phyloP scores from a whole-genome alignment of 768 basidiomycete genomes.

The Crucibulum laeve region DNA sequence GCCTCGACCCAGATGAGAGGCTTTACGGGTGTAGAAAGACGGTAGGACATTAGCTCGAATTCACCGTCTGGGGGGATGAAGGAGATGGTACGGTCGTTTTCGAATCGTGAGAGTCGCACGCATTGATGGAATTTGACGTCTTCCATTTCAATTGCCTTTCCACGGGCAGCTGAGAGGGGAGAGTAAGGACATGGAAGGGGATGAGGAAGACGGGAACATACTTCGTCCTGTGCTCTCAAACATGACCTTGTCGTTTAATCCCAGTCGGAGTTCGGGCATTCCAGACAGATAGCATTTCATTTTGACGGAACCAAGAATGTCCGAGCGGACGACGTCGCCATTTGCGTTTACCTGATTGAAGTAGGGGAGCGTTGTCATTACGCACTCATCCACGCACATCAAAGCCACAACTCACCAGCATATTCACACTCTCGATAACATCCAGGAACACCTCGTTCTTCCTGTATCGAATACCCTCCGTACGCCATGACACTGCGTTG shows the following conservation, averaged over 20 bases:
- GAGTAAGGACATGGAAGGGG: not conserved
- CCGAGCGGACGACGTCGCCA: slow-evolving; percentile 94
- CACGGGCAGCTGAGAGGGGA: slow-evolving; percentile 64
- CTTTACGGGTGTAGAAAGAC: slow-evolving; percentile 94
- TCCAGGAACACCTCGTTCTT: slow-evolving; percentile 99
- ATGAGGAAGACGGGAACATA: slow-evolving; percentile 33
- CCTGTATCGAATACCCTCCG: slow-evolving; percentile 93
- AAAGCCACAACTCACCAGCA: slow-evolving; percentile 58
- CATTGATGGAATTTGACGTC: slow-evolving; percentile 99
- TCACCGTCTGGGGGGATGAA: slow-evolving; percentile 99
- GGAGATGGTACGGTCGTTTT: slow-evolving; percentile 97
- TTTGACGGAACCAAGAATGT: slow-evolving; percentile 97
- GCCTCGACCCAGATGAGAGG: slow-evolving; percentile 98
- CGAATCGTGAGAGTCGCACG: slow-evolving; percentile 93
- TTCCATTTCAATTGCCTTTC: slow-evolving; percentile 99
- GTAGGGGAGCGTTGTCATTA: not conserved
- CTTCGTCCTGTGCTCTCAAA: slow-evolving; percentile 96
- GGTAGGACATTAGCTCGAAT: slow-evolving; percentile 97
- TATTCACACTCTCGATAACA: slow-evolving; percentile 95
- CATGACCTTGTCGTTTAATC: slow-evolving; percentile 99
- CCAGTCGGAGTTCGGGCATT: slow-evolving; percentile 97
- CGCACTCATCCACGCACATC: slow-evolving; percentile 1
- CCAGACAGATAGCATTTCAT: slow-evolving; percentile 99
- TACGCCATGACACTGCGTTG: slow-evolving; percentile 97
- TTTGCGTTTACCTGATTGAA: slow-evolving; percentile 82